Evolutionary conservation across 2,329 filamentous ascomycete species (phyloP), one percentile per base, ranked within the genome.

Genomic region (Colletotrichum sp.): DNA sequence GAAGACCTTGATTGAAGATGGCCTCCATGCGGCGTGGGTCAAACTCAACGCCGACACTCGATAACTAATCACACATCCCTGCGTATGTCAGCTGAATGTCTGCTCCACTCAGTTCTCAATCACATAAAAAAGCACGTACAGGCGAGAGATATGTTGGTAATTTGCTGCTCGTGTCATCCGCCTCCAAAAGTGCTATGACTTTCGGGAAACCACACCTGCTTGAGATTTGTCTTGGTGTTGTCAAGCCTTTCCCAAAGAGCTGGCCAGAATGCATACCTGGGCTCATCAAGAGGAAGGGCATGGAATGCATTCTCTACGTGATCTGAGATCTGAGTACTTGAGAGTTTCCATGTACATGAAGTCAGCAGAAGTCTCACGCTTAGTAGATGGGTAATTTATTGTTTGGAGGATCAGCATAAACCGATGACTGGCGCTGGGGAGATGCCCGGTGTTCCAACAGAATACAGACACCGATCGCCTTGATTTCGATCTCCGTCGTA

Each of bases 121-220:
- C 8, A 65, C 62, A 28, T 4, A 38, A 12, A 48, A 5, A 56
- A 2, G 16, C n/a, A 79, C 84, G 75, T 79, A 86, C 85, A 87
- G 21, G 83, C 81, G 43, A 86, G 80, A 30, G 82, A 82, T 21
- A 82, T 80, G 66, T 86, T 84, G 4, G 85, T 80, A 9, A 86
- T 83, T 64, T 87, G 87, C 76, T 89, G 85, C 65, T 90, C 88
- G 6, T 83, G 82, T 90, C 90, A 93, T 3, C 93, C 93, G 30
- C 93, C 93, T 8, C 93, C 93, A 60, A 94, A 90, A 78, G 94
- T 93, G 10, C 88, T 92, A 80, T 96, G 94, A 66, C 89, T 91
- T 9, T 93, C 93, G 0, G 93, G 92, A 79, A 95, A 95, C 91
- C 91, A 93, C 18, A 89, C 87, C 75, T 89, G 88, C 34, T 87